These are phyloP conservation scores for Aphanomyces cochlioides DNA, from an alignment of 352 stramenopile genomes.

Conservation along the genomic window DNA sequence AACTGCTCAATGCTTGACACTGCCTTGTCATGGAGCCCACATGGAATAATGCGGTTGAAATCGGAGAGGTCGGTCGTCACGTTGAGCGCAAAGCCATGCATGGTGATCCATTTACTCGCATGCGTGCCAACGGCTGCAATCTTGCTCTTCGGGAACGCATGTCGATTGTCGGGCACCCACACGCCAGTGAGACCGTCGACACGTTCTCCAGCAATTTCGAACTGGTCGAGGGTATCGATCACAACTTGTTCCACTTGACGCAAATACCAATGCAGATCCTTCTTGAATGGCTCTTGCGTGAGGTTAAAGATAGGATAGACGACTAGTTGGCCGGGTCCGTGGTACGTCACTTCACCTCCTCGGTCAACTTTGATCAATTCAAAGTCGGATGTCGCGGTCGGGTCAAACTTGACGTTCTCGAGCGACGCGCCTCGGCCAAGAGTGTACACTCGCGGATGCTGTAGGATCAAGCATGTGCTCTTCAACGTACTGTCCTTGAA, in stretches of 20 bases:
- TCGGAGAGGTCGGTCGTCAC: conserved; percentile 86
- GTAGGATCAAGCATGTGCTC: conserved; percentile 61
- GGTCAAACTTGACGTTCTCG: conserved; percentile 79
- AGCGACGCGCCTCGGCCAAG: conserved; percentile 60
- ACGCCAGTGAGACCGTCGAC: conserved; percentile 93
- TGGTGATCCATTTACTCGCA: conserved; percentile 96
- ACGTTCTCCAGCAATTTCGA: conserved; percentile 85
- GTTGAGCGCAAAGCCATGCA: conserved; percentile 98
- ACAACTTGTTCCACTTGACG: conserved; percentile 94
- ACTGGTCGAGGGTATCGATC: conserved; percentile 86
- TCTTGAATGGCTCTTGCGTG: conserved; percentile 71
- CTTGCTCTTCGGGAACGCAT: conserved; percentile 81
- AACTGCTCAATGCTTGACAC: conserved; percentile 79
- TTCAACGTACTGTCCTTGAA: conserved; percentile 86
- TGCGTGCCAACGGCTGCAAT: conserved; percentile 96
- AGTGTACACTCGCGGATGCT: conserved; percentile 91
- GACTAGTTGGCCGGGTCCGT: conserved; percentile 97
- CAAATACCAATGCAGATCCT: conserved; percentile 98
- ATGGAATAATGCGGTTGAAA: conserved; percentile 97
- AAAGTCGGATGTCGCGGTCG: conserved; percentile 46
- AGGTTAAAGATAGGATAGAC: conserved; percentile 98
- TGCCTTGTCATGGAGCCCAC: conserved; percentile 90
- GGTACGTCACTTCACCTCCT: conserved; percentile 98
- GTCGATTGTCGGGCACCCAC: conserved; percentile 85
- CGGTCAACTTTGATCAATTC: conserved; percentile 96